These are phyloP conservation scores for Phialemoniopsis sp. DNA, from an alignment of 2,329 filamentous ascomycete genomes.

Conservation along the genomic window DNA sequence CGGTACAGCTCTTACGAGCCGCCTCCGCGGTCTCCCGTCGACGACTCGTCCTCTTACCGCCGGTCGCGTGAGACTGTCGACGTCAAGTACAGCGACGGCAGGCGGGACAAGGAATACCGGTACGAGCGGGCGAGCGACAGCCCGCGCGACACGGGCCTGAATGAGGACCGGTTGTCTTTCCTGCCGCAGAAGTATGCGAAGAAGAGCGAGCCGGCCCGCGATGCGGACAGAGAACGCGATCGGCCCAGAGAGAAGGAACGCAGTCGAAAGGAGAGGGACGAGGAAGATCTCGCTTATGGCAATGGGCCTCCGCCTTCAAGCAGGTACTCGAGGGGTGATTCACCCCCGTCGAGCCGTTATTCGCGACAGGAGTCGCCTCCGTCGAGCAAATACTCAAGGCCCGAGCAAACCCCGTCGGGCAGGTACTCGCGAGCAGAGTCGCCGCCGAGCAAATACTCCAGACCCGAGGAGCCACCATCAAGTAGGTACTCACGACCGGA, in stretches of 20 bases:
- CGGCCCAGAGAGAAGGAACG: constrained; percentile 19
- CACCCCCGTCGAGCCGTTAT: constrained; percentile 4
- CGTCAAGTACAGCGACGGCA: constrained; percentile 15
- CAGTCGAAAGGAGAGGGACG: constrained; percentile 18
- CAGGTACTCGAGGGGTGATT: neutral
- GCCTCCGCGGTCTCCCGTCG: constrained; percentile 11
- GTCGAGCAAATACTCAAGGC: neutral
- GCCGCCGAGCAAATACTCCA: neutral
- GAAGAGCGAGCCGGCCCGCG: constrained; percentile 19
- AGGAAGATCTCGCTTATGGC: constrained; percentile 7
- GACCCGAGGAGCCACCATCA: constrained; percentile 1
- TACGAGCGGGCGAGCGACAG: constrained; percentile 19
- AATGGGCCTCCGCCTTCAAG: neutral
- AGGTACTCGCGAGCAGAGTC: constrained; percentile 3
- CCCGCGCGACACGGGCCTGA: constrained; percentile 15
- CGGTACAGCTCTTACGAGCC: constrained; percentile 1
- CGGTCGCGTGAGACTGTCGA: constrained; percentile 28
- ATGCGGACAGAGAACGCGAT: constrained; percentile 18
- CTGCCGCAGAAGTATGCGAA: constrained; percentile 43
- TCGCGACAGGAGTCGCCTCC: constrained; percentile 6
- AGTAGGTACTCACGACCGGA: constrained; percentile 7
- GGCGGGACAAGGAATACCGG: constrained; percentile 17
- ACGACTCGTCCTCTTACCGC: constrained; percentile 27
- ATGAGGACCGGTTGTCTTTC: constrained; percentile 34
- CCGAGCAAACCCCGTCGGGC: too few relatives aligned